phyloP scores from a whole-genome alignment of 1,284 basidiomycete species.

The Blastosporella zonata region DNA sequence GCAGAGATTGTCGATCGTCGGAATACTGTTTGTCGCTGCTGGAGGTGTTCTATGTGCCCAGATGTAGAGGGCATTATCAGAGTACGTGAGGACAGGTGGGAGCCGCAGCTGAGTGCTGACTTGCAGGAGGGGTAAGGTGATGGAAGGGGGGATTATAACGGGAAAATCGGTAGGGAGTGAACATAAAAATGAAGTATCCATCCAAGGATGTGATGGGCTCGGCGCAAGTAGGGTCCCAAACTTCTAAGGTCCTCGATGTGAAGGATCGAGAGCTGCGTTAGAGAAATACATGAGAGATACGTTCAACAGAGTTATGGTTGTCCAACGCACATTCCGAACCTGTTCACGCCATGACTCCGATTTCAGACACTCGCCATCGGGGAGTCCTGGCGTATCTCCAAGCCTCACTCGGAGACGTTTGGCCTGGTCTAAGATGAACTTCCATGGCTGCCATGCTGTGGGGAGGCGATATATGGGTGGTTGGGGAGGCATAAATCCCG shows the following conservation, averaged over 20 bases:
- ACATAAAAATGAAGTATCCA: slow-evolving; percentile 90
- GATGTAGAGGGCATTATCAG: slow-evolving; percentile 93
- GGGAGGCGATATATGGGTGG: slow-evolving; percentile 68
- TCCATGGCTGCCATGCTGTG: slow-evolving; percentile 70
- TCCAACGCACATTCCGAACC: slow-evolving; percentile 19
- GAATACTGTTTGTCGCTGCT: slow-evolving; percentile 15
- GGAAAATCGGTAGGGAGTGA: slow-evolving; percentile 60
- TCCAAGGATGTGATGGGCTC: slow-evolving; percentile 83
- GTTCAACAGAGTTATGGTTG: background rate
- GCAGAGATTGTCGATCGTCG: slow-evolving; percentile 51
- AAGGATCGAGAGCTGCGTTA: slow-evolving; percentile 46
- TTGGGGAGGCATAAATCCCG: slow-evolving; percentile 90
- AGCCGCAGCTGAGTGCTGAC: slow-evolving; percentile 76
- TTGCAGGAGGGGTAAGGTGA: slow-evolving; percentile 78
- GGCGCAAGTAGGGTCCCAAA: slow-evolving; percentile 69
- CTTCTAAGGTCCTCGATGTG: slow-evolving; percentile 45
- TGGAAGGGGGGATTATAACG: slow-evolving; percentile 64
- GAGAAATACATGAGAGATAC: background rate
- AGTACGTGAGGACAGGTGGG: slow-evolving; percentile 90
- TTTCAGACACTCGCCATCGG: slow-evolving; percentile 12
- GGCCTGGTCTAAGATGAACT: slow-evolving; percentile 53
- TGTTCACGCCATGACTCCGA: slow-evolving; percentile 20
- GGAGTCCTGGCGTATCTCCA: slow-evolving; percentile 17
- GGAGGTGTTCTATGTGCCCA: slow-evolving; percentile 53
- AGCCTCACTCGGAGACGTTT: slow-evolving; percentile 25